Conservation (phyloP, 2,329 filamentous ascomycete species). For the Neurospora crassa region DNA sequence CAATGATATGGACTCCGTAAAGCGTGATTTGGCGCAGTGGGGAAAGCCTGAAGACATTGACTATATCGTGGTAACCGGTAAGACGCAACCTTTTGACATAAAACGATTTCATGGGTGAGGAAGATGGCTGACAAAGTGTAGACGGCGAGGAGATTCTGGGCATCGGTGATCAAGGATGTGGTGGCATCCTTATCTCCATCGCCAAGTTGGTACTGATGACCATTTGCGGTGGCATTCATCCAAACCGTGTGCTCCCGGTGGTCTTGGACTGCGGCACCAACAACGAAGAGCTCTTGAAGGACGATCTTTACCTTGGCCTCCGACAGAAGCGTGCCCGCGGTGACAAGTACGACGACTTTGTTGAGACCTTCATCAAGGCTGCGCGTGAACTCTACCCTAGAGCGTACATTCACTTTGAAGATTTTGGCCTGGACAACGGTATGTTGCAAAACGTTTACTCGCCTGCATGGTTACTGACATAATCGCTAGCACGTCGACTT, state of each 20-base stretch:
- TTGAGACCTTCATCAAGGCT: constrained; percentile 62
- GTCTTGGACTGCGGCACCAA: constrained; percentile 81
- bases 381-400: constrained; percentile 63
- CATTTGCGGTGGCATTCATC: constrained; percentile 78
- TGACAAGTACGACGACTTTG: constrained; percentile 64
- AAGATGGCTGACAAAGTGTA: constrained; percentile 18
- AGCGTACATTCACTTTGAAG: constrained; percentile 83
- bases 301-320: constrained; percentile 72
- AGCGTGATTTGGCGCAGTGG: constrained; percentile 58
- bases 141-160: constrained; percentile 67
- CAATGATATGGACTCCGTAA: constrained; percentile 54
- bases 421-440: constrained; percentile 71
- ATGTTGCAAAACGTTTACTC: constrained; percentile 12
- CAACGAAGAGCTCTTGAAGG: constrained; percentile 63
- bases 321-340: constrained; percentile 57
- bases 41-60: constrained; percentile 67
- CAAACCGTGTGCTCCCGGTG: constrained; percentile 67
- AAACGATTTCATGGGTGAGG: not conserved
- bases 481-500: constrained; percentile 51
- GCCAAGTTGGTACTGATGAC: constrained; percentile 79
- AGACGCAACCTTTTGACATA: constrained; percentile 15
- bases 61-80: constrained; percentile 78
- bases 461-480: not conserved
- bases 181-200: constrained; percentile 73
- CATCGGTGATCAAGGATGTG: constrained; percentile 82